These are phyloP conservation scores for Beauveria australis DNA, from an alignment of 2,329 filamentous ascomycete species.

Conservation along the genomic window DNA sequence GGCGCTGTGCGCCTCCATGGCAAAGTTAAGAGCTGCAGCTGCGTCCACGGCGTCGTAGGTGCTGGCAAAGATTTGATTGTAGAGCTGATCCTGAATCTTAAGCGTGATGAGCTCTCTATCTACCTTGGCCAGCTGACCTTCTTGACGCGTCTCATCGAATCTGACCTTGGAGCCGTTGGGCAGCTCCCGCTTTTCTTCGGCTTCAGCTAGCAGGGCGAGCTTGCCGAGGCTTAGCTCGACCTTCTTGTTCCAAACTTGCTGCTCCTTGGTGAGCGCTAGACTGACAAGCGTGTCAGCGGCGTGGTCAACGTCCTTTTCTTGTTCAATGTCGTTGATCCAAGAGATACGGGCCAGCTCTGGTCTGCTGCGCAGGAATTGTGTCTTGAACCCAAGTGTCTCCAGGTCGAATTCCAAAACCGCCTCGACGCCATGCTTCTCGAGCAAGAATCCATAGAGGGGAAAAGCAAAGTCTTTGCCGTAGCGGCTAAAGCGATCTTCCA, in stretches of 20 bases:
- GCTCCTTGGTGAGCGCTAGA: conserved; percentile 63
- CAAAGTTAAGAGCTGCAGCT: conserved; percentile 67
- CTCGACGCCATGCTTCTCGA: conserved; percentile 57
- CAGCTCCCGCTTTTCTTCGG: conserved; percentile 24
- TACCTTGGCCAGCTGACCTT: conserved; percentile 42
- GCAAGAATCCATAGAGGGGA: conserved; percentile 72
- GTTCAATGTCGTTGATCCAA: conserved; percentile 89
- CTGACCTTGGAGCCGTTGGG: conserved; percentile 31
- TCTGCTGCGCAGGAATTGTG: conserved; percentile 66
- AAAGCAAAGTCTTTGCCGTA: conserved; percentile 62
- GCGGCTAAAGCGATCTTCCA: conserved; percentile 50
- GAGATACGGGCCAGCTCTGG: conserved; percentile 67
- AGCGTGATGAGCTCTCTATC: conserved; percentile 61
- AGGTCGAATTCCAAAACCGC: conserved; percentile 63
- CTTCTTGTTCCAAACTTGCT: conserved; percentile 85
- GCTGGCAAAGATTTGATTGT: conserved; percentile 59
- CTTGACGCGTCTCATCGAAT: conserved; percentile 27
- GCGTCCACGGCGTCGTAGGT: conserved; percentile 70
- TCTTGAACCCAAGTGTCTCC: conserved; percentile 63
- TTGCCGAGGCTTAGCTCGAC: conserved; percentile 87
- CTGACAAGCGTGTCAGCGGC: conserved; percentile 64
- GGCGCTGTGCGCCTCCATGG: conserved; percentile 57
- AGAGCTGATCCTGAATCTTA: conserved; percentile 71
- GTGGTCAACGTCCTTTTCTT: conserved; percentile 64
- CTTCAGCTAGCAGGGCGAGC: conserved; percentile 63